Conservation (phyloP, 208 protist species). For the Acanthamoeba culbertsoni region DNA sequence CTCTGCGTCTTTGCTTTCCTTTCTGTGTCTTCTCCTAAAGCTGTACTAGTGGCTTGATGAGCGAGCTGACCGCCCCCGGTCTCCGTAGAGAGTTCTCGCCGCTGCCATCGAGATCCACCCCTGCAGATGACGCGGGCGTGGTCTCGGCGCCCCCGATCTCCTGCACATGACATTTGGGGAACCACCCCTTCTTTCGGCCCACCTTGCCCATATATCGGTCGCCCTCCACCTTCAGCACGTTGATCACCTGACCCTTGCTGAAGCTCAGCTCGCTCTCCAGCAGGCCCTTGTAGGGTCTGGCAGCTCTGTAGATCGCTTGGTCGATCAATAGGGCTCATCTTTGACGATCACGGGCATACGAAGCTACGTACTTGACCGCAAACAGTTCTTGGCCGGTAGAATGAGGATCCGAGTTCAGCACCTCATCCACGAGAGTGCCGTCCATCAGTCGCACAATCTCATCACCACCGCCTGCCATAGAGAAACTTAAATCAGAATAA, state of each 20-base stretch:
- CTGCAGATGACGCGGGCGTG: too few relatives aligned
- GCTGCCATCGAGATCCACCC: too few relatives aligned
- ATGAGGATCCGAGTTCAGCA: not conserved
- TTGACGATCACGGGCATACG: not conserved
- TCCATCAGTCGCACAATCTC: conserved; percentile 16
- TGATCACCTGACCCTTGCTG: conserved; percentile 33
- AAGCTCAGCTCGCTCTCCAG: conserved; percentile 48
- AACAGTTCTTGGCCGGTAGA: not conserved
- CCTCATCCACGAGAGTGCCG: not conserved
- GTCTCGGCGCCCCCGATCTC: not conserved
- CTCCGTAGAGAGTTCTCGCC: too few relatives aligned
- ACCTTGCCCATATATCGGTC: not conserved
- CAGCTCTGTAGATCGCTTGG: too few relatives aligned
- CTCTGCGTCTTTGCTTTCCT: too few relatives aligned
- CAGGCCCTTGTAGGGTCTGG: not conserved
- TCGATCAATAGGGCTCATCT: not conserved
- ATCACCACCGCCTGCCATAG: not conserved
- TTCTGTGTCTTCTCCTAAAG: too few relatives aligned
- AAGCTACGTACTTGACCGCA: not conserved
- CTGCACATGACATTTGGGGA: not conserved
- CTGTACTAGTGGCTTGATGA: too few relatives aligned
- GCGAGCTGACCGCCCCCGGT: too few relatives aligned
- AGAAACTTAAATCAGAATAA: not conserved
- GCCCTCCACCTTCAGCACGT: not conserved
- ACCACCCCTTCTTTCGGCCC: conserved; percentile 35